Evolutionary conservation across 164 flowering plant species (phyloP).

Genomic region (Chimonanthus salicifolius): DNA sequence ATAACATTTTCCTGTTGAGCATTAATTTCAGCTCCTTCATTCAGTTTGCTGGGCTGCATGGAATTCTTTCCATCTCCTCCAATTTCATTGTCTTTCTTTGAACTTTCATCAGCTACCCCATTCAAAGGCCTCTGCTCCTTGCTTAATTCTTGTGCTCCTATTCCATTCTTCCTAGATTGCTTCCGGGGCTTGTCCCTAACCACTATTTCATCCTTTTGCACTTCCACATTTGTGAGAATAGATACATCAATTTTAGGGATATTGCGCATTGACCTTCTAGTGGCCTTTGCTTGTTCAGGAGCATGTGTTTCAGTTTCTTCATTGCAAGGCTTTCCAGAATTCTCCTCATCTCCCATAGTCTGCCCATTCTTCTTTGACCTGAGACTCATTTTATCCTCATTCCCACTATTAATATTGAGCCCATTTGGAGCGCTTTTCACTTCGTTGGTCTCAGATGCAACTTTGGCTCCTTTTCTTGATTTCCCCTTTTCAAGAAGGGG

Average conservation of each 20-base stretch:
- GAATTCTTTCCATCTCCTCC: neutral
- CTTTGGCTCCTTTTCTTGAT: neutral
- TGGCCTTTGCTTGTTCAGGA: neutral
- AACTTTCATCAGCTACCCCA: neutral
- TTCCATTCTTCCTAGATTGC: neutral
- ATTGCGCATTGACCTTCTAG: neutral
- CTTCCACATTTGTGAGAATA: too few species aligned
- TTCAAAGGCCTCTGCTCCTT: neutral
- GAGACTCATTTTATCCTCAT: neutral
- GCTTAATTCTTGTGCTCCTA: neutral
- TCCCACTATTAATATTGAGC: neutral
- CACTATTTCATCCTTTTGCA: neutral
- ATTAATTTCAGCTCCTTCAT: too few species aligned
- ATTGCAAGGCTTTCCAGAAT: neutral
- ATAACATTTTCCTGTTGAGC: neutral
- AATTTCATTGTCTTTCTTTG: neutral
- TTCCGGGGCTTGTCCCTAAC: neutral
- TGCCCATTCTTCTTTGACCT: neutral
- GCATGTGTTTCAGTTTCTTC: neutral
- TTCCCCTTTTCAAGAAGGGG: neutral
- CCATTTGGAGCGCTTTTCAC: neutral
- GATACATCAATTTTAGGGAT: neutral
- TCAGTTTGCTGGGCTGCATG: neutral
- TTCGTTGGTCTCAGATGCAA: neutral
- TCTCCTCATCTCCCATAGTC: neutral